Conservation (phyloP, 768 basidiomycete genomes). For the Rhodotorula graminis region DNA sequence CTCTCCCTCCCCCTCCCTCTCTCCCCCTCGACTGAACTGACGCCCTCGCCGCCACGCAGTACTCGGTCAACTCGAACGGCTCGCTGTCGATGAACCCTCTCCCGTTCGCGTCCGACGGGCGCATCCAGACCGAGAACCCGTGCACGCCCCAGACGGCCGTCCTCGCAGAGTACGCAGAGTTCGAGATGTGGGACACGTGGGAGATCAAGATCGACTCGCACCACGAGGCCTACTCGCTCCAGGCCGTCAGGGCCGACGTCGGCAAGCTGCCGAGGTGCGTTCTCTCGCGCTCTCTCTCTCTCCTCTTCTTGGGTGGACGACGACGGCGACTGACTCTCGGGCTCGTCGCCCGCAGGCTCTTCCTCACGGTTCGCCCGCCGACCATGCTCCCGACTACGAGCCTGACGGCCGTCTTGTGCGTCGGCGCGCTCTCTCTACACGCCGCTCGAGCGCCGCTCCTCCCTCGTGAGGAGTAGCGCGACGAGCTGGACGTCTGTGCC, state of each 20-base stretch:
- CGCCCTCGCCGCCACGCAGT: slow-evolving; percentile 44
- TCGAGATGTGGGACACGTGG: slow-evolving; percentile 64
- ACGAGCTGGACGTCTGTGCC: too few relatives aligned
- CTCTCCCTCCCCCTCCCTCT: rapidly evolving
- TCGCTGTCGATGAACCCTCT: slow-evolving; percentile 60
- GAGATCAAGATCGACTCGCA: slow-evolving; percentile 63
- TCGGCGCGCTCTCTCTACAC: not conserved
- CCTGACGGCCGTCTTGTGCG: slow-evolving; percentile 25
- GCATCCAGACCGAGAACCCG: slow-evolving; percentile 89
- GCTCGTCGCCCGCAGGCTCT: slow-evolving; percentile 36
- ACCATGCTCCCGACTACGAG: slow-evolving; percentile 37
- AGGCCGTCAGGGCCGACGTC: slow-evolving; percentile 66
- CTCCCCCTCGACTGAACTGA: too few relatives aligned
- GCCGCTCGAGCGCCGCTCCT: too few relatives aligned
- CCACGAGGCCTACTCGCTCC: slow-evolving; percentile 58
- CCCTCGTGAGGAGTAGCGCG: not conserved
- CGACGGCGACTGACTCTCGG: too few relatives aligned
- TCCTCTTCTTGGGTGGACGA: not conserved
- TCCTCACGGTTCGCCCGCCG: slow-evolving; percentile 42
- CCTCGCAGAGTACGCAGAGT: slow-evolving; percentile 73
- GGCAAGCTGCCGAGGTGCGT: slow-evolving; percentile 59
- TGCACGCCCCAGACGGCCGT: slow-evolving; percentile 85
- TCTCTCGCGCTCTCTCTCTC: not conserved
- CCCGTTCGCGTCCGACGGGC: slow-evolving; percentile 74
- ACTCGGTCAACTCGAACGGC: slow-evolving; percentile 64